Percentiles rank a stretch among this genome's conserved stretches.
These are phyloP conservation scores for Yarrowia deformans DNA, from an alignment of 805 yeast genomes.

Conservation along the genomic window DNA sequence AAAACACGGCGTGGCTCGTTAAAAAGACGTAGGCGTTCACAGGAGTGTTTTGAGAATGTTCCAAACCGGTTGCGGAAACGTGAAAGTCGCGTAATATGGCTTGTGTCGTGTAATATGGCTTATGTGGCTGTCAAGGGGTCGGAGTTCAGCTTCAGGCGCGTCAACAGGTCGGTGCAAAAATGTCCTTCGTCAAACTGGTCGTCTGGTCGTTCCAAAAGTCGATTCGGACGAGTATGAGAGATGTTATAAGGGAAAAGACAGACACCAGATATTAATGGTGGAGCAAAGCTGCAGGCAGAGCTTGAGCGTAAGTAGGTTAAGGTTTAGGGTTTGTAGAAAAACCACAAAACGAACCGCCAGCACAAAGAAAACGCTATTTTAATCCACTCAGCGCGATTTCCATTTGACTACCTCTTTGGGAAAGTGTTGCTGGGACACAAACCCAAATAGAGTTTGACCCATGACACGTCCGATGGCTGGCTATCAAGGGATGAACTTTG, in stretches of 20 bases:
- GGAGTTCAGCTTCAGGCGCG: too few species aligned
- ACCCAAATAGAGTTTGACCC: neutral
- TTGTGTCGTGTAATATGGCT: too few species aligned
- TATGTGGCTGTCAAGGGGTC: too few species aligned
- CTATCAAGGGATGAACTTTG: constrained; percentile 15
- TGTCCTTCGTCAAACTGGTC: too few species aligned
- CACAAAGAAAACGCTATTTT: constrained; percentile 28
- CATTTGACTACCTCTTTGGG: constrained; percentile 31
- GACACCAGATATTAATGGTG: constrained; percentile 32
- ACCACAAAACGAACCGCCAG: neutral
- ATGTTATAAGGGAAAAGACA: constrained; percentile 30
- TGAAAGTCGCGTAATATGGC: too few species aligned
- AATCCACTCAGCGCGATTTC: constrained; percentile 32
- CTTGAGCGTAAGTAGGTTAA: neutral
- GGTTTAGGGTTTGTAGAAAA: neutral
- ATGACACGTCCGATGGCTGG: constrained; percentile 29
- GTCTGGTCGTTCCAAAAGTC: neutral
- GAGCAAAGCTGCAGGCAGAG: constrained; percentile 33
- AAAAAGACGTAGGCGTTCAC: too few species aligned
- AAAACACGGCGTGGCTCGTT: too few species aligned
- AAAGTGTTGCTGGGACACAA: neutral
- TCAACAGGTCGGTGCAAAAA: neutral
- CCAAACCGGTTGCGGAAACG: too few species aligned
- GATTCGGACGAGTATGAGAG: constrained; percentile 4
- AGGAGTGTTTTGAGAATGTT: too few species aligned